These are phyloP conservation scores for Xylaria sp. DNA, from an alignment of 495 filamentous ascomycete species.

Conservation along the genomic window DNA sequence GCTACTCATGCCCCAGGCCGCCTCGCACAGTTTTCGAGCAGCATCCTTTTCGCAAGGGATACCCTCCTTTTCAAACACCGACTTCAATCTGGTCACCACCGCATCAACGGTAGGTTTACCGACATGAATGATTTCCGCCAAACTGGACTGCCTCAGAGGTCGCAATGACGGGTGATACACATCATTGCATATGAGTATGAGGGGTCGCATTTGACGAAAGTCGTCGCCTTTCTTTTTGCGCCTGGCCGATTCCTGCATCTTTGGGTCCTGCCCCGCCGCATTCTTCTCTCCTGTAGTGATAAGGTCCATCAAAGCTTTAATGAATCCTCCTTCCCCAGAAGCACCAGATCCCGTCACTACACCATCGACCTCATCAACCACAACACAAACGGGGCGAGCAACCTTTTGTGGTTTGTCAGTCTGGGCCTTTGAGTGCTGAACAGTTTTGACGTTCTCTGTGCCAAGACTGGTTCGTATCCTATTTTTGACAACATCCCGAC, in stretches of 20 bases:
- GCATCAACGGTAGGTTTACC: constrained; percentile 87
- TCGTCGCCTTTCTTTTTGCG: constrained; percentile 76
- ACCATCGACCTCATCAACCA: constrained; percentile 96
- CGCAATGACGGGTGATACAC: constrained; percentile 91
- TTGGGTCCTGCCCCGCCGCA: constrained; percentile 50
- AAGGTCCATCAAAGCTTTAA: constrained; percentile 92
- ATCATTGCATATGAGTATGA: constrained; percentile 97
- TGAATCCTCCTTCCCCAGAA: constrained; percentile 80
- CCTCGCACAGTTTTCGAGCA: constrained; percentile 87
- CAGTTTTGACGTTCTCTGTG: constrained; percentile 89
- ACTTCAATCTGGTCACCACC: constrained; percentile 81
- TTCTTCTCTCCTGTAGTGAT: constrained; percentile 87
- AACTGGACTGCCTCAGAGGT: constrained; percentile 76
- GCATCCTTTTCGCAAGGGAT: constrained; percentile 86
- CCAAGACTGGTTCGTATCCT: constrained; percentile 86
- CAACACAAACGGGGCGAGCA: constrained; percentile 88
- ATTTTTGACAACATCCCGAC: constrained; percentile 80
- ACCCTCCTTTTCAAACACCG: constrained; percentile 84
- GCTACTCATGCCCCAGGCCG: constrained; percentile 83
- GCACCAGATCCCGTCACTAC: constrained; percentile 80
- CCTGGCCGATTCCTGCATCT: constrained; percentile 37
- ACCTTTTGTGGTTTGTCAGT: constrained; percentile 69
- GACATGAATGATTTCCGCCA: constrained; percentile 91
- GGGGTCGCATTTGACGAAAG: constrained; percentile 83
- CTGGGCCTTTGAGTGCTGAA: constrained; percentile 67